Conservation (phyloP, 2,329 filamentous ascomycete genomes). For the Zasmidium citrigriseum region DNA sequence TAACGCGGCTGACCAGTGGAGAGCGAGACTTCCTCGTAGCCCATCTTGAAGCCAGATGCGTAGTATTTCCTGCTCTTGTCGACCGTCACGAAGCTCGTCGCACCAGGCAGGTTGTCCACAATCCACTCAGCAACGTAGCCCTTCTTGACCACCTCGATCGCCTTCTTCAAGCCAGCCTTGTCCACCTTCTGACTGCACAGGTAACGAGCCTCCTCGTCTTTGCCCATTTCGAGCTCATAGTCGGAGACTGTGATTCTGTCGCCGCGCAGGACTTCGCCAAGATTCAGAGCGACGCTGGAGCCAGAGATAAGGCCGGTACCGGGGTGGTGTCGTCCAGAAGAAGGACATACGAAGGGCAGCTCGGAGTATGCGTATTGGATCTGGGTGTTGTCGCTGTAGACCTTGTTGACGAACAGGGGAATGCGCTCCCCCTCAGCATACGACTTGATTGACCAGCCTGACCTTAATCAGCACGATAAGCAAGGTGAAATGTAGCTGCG, state of each 20-base stretch:
- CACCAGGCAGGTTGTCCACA: constrained; percentile 85
- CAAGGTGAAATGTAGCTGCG: constrained; percentile 11
- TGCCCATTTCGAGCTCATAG: constrained; percentile 75
- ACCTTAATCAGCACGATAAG: constrained; percentile 14
- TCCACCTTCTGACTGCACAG: constrained; percentile 71
- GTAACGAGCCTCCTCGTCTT: constrained; percentile 70
- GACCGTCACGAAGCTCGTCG: constrained; percentile 83
- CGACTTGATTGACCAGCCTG: constrained; percentile 80
- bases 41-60: constrained; percentile 84
- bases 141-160: constrained; percentile 70
- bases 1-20: constrained; percentile 63
- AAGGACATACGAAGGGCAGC: constrained; percentile 82
- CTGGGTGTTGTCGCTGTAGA: constrained; percentile 85
- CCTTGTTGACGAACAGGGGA: constrained; percentile 87
- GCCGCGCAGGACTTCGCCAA: constrained; percentile 83
- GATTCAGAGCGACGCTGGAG: constrained; percentile 76
- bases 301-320: constrained; percentile 72
- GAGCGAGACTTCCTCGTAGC: constrained; percentile 68
- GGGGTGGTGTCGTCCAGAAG: constrained; percentile 65
- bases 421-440: constrained; percentile 76
- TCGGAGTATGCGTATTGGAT: constrained; percentile 91
- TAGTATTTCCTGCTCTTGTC: constrained; percentile 87
- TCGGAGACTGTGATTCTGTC: constrained; percentile 84
- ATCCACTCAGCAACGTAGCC: constrained; percentile 93
- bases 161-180: constrained; percentile 64